A percentile compares a stretch with the other conserved stretches of the same genome.
Conservation (phyloP, 2,329 filamentous ascomycete species). For the Pseudocercospora fijiensis region DNA sequence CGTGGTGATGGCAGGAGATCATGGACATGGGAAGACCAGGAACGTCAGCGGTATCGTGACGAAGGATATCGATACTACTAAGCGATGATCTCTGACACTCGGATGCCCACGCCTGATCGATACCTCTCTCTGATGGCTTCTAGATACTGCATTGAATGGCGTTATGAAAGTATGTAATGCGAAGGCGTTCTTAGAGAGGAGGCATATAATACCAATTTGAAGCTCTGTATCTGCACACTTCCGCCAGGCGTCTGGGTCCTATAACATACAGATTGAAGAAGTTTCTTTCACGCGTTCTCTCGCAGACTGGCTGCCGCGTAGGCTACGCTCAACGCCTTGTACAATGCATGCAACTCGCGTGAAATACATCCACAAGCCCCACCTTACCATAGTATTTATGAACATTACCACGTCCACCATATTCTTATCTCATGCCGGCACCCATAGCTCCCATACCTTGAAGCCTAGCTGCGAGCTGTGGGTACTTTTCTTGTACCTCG, state of each 20-base stretch:
- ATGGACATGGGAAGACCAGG: background rate
- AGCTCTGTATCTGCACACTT: constrained; percentile 2
- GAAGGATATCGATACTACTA: background rate
- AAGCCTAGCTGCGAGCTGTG: constrained; percentile 50
- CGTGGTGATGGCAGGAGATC: background rate
- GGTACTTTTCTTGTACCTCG: constrained; percentile 62
- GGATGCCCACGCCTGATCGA: no score
- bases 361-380: constrained; percentile 17
- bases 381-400: constrained; percentile 9
- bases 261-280: constrained; percentile 15
- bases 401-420: constrained; percentile 8
- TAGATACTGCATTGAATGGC: background rate
- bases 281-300: background rate
- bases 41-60: background rate
- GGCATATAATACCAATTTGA: background rate
- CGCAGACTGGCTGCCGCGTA: constrained; percentile 23
- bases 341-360: constrained; percentile 13
- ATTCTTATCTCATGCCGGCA: constrained; percentile 22
- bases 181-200: background rate
- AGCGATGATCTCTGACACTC: background rate
- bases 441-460: constrained; percentile 37
- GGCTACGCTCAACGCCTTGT: constrained; percentile 19
- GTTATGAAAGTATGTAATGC: background rate
- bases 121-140: no score
- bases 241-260: constrained; percentile 1